Percentiles rank a stretch among this genome's conserved stretches.
These are phyloP conservation scores for Schizochytrium sp. DNA, from an alignment of 108 stramenopile genomes.

Conservation along the genomic window DNA sequence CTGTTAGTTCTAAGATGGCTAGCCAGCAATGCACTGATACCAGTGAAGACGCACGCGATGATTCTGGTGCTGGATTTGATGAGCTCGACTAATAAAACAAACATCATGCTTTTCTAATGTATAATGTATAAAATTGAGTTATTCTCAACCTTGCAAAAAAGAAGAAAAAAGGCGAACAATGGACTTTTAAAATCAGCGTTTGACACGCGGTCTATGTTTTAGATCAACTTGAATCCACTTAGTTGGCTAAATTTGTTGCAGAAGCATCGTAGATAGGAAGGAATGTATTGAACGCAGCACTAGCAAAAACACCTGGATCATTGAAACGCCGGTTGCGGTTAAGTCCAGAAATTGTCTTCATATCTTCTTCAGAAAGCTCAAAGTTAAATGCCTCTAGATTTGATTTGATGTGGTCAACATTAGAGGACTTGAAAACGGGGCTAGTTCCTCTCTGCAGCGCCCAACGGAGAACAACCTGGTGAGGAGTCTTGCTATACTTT, in stretches of 20 bases:
- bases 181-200: no score
- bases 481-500: slow-evolving; percentile 81
- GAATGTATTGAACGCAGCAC: slow-evolving; percentile 85
- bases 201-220: no score
- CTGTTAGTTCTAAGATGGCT: no score
- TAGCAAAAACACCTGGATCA: slow-evolving; percentile 89
- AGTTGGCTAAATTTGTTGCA: not conserved
- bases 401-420: slow-evolving; percentile 79
- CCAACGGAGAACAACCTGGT: slow-evolving; percentile 90
- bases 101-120: no score
- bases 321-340: slow-evolving; percentile 89
- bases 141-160: not conserved
- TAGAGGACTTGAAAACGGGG: slow-evolving; percentile 84
- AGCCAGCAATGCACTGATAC: not conserved
- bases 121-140: no score
- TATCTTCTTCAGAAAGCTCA: slow-evolving; percentile 81
- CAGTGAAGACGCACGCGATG: not conserved
- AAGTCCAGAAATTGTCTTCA: slow-evolving; percentile 79
- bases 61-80: not conserved
- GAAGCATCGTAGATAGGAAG: slow-evolving; percentile 87
- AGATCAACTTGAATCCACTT: no score
- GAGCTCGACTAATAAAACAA: not conserved
- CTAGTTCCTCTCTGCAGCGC: slow-evolving; percentile 84
- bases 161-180: not conserved
- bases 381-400: slow-evolving; percentile 86